phyloP scores from a whole-genome alignment of 2,329 filamentous ascomycete genomes.

The Massarina eburnea region DNA sequence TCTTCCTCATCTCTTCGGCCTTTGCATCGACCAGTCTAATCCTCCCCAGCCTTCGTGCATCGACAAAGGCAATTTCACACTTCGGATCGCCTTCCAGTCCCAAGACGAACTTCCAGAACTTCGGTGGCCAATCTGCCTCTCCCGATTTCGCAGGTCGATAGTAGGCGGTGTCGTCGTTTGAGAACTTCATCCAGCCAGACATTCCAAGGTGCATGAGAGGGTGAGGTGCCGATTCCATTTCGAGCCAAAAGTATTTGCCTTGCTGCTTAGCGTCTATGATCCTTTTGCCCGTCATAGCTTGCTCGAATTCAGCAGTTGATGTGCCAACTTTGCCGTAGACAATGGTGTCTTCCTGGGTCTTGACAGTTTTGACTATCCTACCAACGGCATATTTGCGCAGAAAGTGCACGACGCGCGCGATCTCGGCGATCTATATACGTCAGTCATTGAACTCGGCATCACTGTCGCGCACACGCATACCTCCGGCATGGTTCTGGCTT shows the following conservation, averaged over 20 bases:
- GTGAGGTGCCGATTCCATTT: conserved; percentile 77
- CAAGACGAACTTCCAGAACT: conserved; percentile 84
- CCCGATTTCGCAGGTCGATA: conserved; percentile 66
- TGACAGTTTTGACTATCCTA: conserved; percentile 71
- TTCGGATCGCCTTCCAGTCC: conserved; percentile 63
- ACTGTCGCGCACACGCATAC: conserved; percentile 18
- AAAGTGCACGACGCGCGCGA: conserved; percentile 84
- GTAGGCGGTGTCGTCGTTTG: conserved; percentile 74
- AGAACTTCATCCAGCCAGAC: conserved; percentile 83
- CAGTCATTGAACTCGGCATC: conserved; percentile 6
- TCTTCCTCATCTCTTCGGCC: conserved; percentile 71
- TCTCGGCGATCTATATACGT: conserved; percentile 52
- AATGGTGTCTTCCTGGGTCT: conserved; percentile 75
- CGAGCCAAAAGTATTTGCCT: conserved; percentile 96
- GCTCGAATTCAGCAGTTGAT: conserved; percentile 71
- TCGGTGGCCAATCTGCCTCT: conserved; percentile 78
- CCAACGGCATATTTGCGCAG: conserved; percentile 82
- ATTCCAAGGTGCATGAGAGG: conserved; percentile 83
- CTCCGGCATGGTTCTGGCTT: conserved; percentile 42
- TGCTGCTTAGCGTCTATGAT: conserved; percentile 74
- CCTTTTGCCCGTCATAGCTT: conserved; percentile 73
- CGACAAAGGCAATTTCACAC: conserved; percentile 76
- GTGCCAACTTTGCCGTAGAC: conserved; percentile 92
- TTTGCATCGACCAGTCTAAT: conserved; percentile 81
- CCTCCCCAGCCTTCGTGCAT: conserved; percentile 75